Evolutionary conservation across 495 filamentous ascomycete genomes (phyloP), one percentile per base, ranked within the genome.

Genomic region (Neurospora terricola): DNA sequence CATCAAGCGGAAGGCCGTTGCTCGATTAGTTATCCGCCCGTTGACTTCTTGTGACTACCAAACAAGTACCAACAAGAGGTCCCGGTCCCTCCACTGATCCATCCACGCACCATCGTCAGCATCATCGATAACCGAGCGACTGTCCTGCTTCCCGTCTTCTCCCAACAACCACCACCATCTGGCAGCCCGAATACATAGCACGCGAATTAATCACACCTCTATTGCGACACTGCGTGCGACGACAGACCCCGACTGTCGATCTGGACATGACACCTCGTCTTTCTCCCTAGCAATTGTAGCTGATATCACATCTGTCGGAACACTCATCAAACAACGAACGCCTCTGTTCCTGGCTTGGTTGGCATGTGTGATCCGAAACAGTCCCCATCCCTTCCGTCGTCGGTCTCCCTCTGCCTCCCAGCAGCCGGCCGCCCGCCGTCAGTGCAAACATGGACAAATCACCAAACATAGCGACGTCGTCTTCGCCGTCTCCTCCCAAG

Each of bases 391-490:
- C 73, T 75, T 34, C 54, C 54, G 27, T 62, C 54, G 54, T 62
- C 54, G 54, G 54, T 62, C 54, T 62, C 54, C 54, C 54, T 62
- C 54, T 62, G 54, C 54, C 73, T 66, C 72, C 38, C 72, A 54
- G 68, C 70, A 70, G 38, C 48, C 70, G 36, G 66, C 69, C 43
- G 72, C 39, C 6, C 74, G 70, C 30, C 40, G 70, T 70, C 73
- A 75, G 71, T 74, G 74, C 78, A 77, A 77, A 76, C 73, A 82
- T 82, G 80, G 79, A 82, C 80, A 80, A 76, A 62, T 77, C 79
- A 74, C 72, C 76, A 42, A 78, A 73, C 72, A 75, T 72, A 69
- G 71, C 78, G 70, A 70, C 73, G 2, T 59, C 23, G 5, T 11
- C 45, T 4, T 59, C 48, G 48, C 48, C 72, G 72, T 72, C 66